Conservation (phyloP, 129 eudicot genomes). For the Arctium lappa region DNA sequence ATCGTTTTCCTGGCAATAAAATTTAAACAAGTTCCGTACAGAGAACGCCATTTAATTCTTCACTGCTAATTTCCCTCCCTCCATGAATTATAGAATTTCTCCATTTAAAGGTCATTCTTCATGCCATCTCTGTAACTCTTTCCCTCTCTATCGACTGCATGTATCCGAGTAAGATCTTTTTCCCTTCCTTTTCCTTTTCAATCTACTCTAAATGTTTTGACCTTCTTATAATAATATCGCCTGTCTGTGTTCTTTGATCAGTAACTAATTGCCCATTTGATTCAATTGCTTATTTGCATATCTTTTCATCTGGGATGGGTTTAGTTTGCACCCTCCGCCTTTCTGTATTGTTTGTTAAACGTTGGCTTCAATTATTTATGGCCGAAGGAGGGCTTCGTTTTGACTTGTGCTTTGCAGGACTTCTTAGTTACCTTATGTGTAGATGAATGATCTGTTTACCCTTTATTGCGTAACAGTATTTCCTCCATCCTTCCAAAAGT, state of each 20-base stretch:
- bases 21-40: constrained; percentile 9
- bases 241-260: background rate
- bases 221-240: background rate
- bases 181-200: background rate
- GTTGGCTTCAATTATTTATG: background rate
- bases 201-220: background rate
- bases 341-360: background rate
- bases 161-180: constrained; percentile 3
- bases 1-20: background rate
- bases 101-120: constrained; percentile 10
- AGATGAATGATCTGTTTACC: background rate
- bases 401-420: background rate
- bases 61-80: background rate
- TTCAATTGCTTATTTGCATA: background rate
- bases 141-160: constrained; percentile 2
- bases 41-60: background rate
- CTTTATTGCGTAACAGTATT: background rate
- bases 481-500: background rate
- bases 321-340: background rate
- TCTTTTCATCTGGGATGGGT: background rate
- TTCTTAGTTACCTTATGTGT: background rate
- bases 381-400: background rate
- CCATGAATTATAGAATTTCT: background rate
- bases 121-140: constrained; percentile 1
- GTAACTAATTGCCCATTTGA: background rate